These are phyloP conservation scores for Pseudophaeomoniella oleicola DNA, from an alignment of 2,329 filamentous ascomycete species.

Conservation along the genomic window DNA sequence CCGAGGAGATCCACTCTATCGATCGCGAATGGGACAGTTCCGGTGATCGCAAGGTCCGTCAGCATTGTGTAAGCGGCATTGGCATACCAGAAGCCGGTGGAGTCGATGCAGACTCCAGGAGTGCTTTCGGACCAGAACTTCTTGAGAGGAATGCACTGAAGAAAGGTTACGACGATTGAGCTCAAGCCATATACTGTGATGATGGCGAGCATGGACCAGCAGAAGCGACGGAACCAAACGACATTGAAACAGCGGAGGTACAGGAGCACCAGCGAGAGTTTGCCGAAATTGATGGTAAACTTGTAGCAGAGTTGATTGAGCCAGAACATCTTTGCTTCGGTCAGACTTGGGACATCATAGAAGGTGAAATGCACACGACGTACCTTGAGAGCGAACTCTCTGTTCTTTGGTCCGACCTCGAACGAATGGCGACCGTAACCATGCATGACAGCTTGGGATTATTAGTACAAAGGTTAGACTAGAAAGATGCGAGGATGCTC, in stretches of 20 bases:
- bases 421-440: constrained; percentile 16
- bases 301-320: constrained; percentile 40
- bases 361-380: constrained; percentile 1
- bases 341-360: neutral
- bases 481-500: constrained; percentile 1
- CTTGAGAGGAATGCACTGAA: constrained; percentile 35
- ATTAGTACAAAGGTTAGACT: neutral
- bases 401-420: constrained; percentile 10
- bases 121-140: constrained; percentile 31
- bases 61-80: constrained; percentile 26
- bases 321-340: constrained; percentile 29
- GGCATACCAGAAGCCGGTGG: constrained; percentile 34
- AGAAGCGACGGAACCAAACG: constrained; percentile 29
- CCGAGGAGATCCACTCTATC: too few relatives aligned
- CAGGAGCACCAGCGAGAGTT: constrained; percentile 37
- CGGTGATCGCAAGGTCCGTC: constrained; percentile 18
- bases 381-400: constrained; percentile 13
- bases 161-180: constrained; percentile 31
- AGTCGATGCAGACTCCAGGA: constrained; percentile 29
- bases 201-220: constrained; percentile 25
- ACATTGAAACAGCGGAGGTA: constrained; percentile 39
- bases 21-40: too few relatives aligned
- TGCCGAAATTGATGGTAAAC: constrained; percentile 37
- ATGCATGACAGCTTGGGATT: constrained; percentile 13
- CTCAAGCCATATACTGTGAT: constrained; percentile 32